Evolutionary conservation across 139 green algal genomes (phyloP), one percentile per base, ranked within the genome.

Genomic region (Coccomyxa sp.): DNA sequence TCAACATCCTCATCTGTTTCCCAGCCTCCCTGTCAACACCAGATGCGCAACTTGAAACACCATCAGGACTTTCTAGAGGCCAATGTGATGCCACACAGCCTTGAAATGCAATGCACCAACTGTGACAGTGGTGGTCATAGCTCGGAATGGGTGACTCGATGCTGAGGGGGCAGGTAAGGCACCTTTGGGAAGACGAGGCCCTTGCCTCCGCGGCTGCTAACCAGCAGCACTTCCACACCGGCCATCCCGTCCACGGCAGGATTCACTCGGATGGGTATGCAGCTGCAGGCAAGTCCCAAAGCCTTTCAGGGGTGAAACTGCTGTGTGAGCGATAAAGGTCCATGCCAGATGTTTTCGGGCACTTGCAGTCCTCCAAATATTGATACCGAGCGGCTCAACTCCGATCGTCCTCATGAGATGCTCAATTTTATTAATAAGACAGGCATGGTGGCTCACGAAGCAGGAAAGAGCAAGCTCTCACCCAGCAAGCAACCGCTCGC

Each of bases 1-100:
- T 97, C 90, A 67, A 96, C 84, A n/a, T 84, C 92, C 85, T 98
- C 96, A 68, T 98, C 96, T 45, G 89, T 87, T 83, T 98, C 95
- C 95, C 95, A 98, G 10, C 95, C 95, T 57, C 95, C 95, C 94
- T 96, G 90, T 63, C 58, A 14, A 51, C 38, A 13, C 27, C 25
- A 76, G 16, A 63, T 63, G 63, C 45, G 12, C 21, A 67, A 83
- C 76, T 63, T 51, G 7, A 51, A 51, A 7, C 38, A 51, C 38
- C 38, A 51, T 51, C 3, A 51, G 38, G 76, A n/a, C 28, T 78
- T 30, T 1, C 17, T 11, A 27, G 1, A 78, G 25, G 71, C 23
- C 71, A 78, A 10, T 16, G 25, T 76, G 10, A 13, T 38, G 51
- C 74, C 45, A 18, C 75, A 81, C 21, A 58, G 75, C 13, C 67